phyloP scores from a whole-genome alignment of 257 asterid species.

The Penstemon barbatus region DNA sequence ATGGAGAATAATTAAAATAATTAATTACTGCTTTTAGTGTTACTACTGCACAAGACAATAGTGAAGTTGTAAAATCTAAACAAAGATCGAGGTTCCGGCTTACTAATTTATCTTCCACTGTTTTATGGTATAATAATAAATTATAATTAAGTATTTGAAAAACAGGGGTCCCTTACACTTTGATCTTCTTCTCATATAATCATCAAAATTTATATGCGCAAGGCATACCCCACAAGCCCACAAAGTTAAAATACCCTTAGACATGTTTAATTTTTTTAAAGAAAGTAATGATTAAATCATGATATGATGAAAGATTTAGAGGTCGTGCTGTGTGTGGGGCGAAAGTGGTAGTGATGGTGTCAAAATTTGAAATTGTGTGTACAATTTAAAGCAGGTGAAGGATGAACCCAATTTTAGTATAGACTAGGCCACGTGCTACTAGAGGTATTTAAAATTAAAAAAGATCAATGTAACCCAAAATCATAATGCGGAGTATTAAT shows the following conservation, averaged over 20 bases:
- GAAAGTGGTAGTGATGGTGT: background rate
- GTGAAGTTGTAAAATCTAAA: constrained; percentile 26
- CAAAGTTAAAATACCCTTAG: constrained; percentile 23
- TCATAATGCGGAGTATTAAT: no score
- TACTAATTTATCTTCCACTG: constrained; percentile 26
- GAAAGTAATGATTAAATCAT: constrained; percentile 45
- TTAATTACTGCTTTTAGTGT: no score
- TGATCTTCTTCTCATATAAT: constrained; percentile 15
- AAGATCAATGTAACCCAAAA: no score
- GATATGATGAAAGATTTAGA: constrained; percentile 39
- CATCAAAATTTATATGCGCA: constrained; percentile 13
- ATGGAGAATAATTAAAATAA: no score
- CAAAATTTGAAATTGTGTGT: background rate
- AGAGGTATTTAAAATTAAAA: no score
- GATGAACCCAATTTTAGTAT: constrained; percentile 33
- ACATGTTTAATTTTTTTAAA: constrained; percentile 16
- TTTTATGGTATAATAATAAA: constrained; percentile 22
- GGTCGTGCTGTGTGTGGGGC: constrained; percentile 38
- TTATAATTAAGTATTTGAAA: constrained; percentile 14
- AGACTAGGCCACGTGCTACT: constrained; percentile 40
- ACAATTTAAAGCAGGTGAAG: constrained; percentile 39
- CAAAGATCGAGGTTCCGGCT: constrained; percentile 25
- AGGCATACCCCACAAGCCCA: constrained; percentile 35
- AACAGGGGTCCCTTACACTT: constrained; percentile 5
- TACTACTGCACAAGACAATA: no score